Percentiles rank a stretch among this genome's conserved stretches.
These are phyloP conservation scores for Hyaloraphidium curvatum DNA, from an alignment of 192 early-diverging fungal genomes.

Conservation along the genomic window DNA sequence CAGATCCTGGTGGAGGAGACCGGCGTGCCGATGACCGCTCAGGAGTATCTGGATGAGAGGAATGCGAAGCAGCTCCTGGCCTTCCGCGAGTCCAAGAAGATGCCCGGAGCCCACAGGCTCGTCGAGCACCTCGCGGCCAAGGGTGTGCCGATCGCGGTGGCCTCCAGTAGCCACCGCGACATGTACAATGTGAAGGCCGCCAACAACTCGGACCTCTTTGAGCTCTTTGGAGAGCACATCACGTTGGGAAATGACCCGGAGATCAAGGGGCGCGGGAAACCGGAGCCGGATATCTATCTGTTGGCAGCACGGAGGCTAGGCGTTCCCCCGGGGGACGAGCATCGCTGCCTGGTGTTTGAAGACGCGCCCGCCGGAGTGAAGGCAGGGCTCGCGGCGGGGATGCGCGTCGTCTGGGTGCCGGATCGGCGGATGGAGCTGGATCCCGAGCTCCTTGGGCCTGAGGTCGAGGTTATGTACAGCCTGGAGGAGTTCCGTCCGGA, in stretches of 20 bases:
- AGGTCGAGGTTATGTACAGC: constrained; percentile 33
- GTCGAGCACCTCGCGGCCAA: constrained; percentile 49
- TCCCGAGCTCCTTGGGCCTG: constrained; percentile 16
- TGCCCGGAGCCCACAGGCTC: constrained; percentile 30
- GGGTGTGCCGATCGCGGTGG: constrained; percentile 57
- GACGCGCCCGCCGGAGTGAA: constrained; percentile 65
- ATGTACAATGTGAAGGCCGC: constrained; percentile 58
- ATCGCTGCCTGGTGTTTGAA: constrained; percentile 79
- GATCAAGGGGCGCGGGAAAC: constrained; percentile 55
- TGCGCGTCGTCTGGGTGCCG: constrained; percentile 81
- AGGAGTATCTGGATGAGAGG: constrained; percentile 57
- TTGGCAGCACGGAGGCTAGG: constrained; percentile 42
- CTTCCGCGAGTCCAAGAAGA: constrained; percentile 14
- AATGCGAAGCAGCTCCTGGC: constrained; percentile 38
- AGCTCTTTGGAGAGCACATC: constrained; percentile 51
- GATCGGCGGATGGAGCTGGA: constrained; percentile 36
- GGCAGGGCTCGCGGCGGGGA: constrained; percentile 59
- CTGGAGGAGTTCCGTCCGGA: constrained; percentile 48
- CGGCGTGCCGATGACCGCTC: constrained; percentile 46
- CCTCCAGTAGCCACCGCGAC: constrained; percentile 59
- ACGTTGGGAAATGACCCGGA: constrained; percentile 74
- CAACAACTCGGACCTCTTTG: constrained; percentile 50
- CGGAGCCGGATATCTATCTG: constrained; percentile 78
- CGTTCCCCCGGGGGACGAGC: constrained; percentile 3
- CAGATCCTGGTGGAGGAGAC: constrained; percentile 37